Percentiles rank a stretch among this genome's conserved stretches.
Evolutionary conservation across 2,329 filamentous ascomycete genomes (phyloP).

Genomic region (Pestalotiopsis sp.): DNA sequence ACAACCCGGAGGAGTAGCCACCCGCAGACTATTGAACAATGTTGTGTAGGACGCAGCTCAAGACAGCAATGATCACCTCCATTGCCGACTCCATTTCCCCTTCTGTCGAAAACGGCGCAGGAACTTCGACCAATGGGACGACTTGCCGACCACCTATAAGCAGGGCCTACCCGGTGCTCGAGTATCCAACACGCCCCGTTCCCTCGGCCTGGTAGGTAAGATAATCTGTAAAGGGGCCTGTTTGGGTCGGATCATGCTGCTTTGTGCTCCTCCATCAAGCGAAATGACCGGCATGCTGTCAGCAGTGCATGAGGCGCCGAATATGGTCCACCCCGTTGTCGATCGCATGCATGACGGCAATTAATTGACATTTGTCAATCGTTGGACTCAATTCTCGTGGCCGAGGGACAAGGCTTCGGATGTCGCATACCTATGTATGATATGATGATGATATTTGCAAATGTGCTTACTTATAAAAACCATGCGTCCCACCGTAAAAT

Average conservation of each 20-base stretch:
- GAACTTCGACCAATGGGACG: neutral
- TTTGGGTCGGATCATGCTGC: neutral
- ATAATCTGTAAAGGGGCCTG: neutral
- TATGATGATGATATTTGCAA: neutral
- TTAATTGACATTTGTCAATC: conserved; percentile 1
- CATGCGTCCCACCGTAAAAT: neutral
- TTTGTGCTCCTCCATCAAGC: neutral
- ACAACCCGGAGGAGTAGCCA: neutral
- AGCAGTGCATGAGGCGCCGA: neutral
- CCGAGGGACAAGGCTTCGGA: neutral
- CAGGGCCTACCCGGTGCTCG: neutral
- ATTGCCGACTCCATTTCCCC: conserved; percentile 5
- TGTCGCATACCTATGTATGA: neutral
- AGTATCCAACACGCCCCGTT: neutral
- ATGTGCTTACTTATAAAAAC: neutral
- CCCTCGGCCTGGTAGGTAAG: too few species aligned
- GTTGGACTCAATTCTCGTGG: neutral
- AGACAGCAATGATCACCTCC: neutral
- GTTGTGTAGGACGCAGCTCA: neutral
- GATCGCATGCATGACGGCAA: conserved; percentile 1
- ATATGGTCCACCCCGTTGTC: neutral
- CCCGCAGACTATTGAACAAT: conserved; percentile 1
- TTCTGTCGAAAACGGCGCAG: neutral
- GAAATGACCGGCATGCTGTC: neutral
- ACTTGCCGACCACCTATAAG: conserved; percentile 8